A percentile compares a stretch with the other conserved stretches of the same genome.
These are phyloP conservation scores for Wickerhamomyces rabaulensis DNA, from an alignment of 805 yeast species.

Conservation along the genomic window DNA sequence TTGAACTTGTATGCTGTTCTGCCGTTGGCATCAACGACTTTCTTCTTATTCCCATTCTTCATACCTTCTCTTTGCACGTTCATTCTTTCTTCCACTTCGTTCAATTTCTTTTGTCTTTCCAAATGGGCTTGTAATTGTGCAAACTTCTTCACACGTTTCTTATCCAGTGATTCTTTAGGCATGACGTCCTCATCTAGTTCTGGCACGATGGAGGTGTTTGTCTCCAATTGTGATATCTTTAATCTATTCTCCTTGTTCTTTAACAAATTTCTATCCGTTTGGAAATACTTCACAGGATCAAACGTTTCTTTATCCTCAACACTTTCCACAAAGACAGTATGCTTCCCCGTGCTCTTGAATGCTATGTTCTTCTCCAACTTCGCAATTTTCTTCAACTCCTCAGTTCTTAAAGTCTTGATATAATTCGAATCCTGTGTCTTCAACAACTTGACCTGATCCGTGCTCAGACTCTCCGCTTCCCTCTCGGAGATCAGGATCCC, in stretches of 20 bases:
- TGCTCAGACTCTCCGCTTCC: conserved; percentile 52
- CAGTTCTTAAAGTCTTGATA: conserved; percentile 67
- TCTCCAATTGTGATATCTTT: conserved; percentile 52
- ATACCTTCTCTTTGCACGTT: conserved; percentile 78
- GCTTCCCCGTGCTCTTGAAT: conserved; percentile 62
- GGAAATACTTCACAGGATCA: conserved; percentile 59
- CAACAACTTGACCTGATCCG: conserved; percentile 74
- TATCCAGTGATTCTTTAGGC: conserved; percentile 36
- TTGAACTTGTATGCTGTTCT: conserved; percentile 78
- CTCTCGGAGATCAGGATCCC: conserved; percentile 70
- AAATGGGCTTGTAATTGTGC: conserved; percentile 57
- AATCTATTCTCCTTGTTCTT: conserved; percentile 68
- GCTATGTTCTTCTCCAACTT: conserved; percentile 39
- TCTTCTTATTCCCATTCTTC: conserved; percentile 87
- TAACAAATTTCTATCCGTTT: conserved; percentile 63
- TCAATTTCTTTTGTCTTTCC: conserved; percentile 65
- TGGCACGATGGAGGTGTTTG: conserved; percentile 26
- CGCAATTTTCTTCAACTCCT: conserved; percentile 61
- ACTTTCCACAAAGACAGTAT: conserved; percentile 79
- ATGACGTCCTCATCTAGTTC: conserved; percentile 23
- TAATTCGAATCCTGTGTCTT: conserved; percentile 92
- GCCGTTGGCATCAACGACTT: conserved; percentile 62
- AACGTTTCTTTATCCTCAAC: conserved; percentile 51
- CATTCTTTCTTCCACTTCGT: conserved; percentile 65
- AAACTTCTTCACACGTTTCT: conserved; percentile 56